Evolutionary conservation across 2,329 filamentous ascomycete species (phyloP), one percentile per base, ranked within the genome.

Genomic region (Diaporthe vexans): DNA sequence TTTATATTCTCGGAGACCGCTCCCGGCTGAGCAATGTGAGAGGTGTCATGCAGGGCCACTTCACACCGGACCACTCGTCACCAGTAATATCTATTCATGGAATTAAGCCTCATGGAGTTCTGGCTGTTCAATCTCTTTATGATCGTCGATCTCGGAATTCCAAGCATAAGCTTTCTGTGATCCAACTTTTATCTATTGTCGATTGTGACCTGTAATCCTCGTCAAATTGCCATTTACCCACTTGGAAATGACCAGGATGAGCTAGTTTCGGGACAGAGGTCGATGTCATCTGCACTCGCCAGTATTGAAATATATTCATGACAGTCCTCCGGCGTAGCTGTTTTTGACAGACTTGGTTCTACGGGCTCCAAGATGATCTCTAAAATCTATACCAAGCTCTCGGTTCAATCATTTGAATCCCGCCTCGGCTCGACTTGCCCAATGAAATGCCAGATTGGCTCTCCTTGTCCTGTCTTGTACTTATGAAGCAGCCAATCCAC

Each of bases 391-490:
- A 6, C 9, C n/a, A n/a, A 54, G 37, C 26, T 54, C 46, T 68
- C 46, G 48, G 46, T 13, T 19, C 26, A 54, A 40, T 40, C 10
- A 15, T 8, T 35, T 17, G 33, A 15, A 10, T 19, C 21, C 63
- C 63, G 63, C 33, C 63, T 68, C 63, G 63, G 33, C 63, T 54
- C 9, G 26, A 26, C 33, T 40, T 68, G 63, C 33, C 63, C 33
- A 54, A 46, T 19, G 11, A 13, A 54, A 6, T 24, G 15, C 15
- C 9, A 40, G 26, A 26, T 68, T 40, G 5, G 48, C 15, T 40
- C 48, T 26, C n/a, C 48, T 52, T 40, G 46, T 65, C 40, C 29
- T 21, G 19, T 43, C 24, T 24, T 40, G 48, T 54, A 54, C 9
- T 33, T 15, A 15, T 29, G 46, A 68, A 52, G 52, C 46, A 54